Evolutionary conservation across 176 grass and related monocot species (phyloP).

Genomic region (Phyllostachys edulis): DNA sequence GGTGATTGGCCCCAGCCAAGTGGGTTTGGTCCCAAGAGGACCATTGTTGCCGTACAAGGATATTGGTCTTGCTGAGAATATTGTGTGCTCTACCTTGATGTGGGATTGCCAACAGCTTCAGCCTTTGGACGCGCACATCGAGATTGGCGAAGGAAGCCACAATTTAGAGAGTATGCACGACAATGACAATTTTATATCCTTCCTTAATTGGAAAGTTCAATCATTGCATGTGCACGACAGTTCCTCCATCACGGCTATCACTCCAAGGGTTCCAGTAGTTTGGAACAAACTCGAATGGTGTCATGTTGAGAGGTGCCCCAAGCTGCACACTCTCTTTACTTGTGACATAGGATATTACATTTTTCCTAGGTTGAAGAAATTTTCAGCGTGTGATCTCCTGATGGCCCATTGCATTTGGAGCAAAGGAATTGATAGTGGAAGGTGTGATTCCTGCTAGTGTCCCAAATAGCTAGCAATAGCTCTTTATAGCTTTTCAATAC

Average conservation of each 20-base stretch:
- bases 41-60: neutral
- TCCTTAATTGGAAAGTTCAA: neutral
- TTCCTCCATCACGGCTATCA: neutral
- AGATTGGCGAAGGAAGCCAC: constrained; percentile 17
- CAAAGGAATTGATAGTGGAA: neutral
- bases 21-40: too few species aligned
- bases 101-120: neutral
- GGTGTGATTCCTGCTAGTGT: too few species aligned
- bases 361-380: too few species aligned
- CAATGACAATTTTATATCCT: rapidly evolving
- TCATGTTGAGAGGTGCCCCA: too few species aligned
- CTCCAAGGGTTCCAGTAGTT: neutral
- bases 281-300: rapidly evolving
- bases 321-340: too few species aligned
- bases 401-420: too few species aligned
- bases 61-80: neutral
- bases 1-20: neutral
- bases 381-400: too few species aligned
- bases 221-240: too few species aligned
- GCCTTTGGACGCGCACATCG: neutral
- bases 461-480: too few species aligned
- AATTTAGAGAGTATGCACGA: neutral
- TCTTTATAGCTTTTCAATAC: too few species aligned
- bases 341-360: too few species aligned
- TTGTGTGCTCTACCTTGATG: neutral